Conservation (phyloP, 75 land plant genomes). For the Cunninghamia lanceolata region DNA sequence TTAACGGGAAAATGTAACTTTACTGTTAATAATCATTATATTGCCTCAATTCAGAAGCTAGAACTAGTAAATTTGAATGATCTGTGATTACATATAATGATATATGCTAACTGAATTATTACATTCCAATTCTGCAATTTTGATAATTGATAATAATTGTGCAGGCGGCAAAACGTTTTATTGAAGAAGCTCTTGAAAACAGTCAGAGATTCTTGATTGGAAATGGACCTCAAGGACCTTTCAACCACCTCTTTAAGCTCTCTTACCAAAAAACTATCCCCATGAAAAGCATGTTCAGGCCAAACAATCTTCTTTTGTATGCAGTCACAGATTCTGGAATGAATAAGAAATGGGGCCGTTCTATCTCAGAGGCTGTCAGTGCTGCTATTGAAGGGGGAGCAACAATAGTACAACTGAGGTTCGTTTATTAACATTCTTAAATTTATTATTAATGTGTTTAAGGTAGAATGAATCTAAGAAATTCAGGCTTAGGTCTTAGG, state of each 20-base stretch:
- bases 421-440: slow-evolving; percentile 2
- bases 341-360: slow-evolving; percentile 90
- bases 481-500: background rate
- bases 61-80: background rate
- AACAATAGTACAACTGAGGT: slow-evolving; percentile 90
- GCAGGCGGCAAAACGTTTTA: slow-evolving; percentile 77
- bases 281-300: slow-evolving; percentile 31
- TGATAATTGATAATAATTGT: slow-evolving; percentile 9
- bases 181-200: slow-evolving; percentile 57
- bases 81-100: background rate
- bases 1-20: too few relatives aligned
- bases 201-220: slow-evolving; percentile 69
- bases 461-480: background rate
- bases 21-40: background rate
- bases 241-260: slow-evolving; percentile 69
- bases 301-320: slow-evolving; percentile 65
- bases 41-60: background rate
- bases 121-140: background rate
- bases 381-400: slow-evolving; percentile 94
- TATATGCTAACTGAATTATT: background rate
- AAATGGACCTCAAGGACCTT: slow-evolving; percentile 82
- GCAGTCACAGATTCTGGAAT: slow-evolving; percentile 90
- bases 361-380: slow-evolving; percentile 75
- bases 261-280: slow-evolving; percentile 5
- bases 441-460: background rate